Percentiles rank a stretch among this genome's conserved stretches.
These are phyloP conservation scores for Leishmania braziliensis DNA, from an alignment of 208 protist genomes.

Conservation along the genomic window DNA sequence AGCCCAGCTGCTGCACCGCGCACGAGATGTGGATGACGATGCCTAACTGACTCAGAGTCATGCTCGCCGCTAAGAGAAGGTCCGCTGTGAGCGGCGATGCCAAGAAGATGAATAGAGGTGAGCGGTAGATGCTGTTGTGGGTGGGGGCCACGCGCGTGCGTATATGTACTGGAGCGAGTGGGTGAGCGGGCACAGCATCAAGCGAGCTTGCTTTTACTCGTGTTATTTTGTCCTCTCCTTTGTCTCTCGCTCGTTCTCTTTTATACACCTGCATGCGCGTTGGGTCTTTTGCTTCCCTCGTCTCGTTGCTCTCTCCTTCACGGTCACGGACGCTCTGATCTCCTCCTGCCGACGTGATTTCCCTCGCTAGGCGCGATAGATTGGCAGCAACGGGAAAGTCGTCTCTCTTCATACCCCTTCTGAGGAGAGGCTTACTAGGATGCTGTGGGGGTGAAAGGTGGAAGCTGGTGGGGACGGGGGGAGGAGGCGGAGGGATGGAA, in stretches of 20 bases:
- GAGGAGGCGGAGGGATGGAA: neutral
- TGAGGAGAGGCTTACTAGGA: neutral
- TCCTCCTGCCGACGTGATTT: neutral
- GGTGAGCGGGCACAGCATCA: neutral
- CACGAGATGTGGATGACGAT: slow-evolving; percentile 28
- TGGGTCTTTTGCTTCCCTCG: too few species aligned
- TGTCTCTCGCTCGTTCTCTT: neutral
- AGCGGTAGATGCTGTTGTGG: neutral
- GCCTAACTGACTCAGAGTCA: slow-evolving; percentile 1
- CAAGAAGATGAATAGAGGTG: neutral
- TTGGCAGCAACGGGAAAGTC: neutral
- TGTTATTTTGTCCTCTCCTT: neutral
- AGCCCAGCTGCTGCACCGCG: slow-evolving; percentile 49
- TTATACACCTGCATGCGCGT: too few species aligned
- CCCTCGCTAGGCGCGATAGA: neutral
- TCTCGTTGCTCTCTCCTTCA: too few species aligned
- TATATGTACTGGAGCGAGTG: neutral
- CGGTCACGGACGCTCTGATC: too few species aligned
- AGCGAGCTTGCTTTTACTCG: neutral
- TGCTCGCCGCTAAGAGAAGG: neutral
- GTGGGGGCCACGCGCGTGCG: neutral
- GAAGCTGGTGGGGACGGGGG: too few species aligned
- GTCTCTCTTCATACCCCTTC: neutral
- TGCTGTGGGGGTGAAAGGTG: neutral
- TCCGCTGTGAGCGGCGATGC: neutral